Evolutionary conservation across 1,284 basidiomycete genomes (phyloP), one percentile per base, ranked within the genome.

Genomic region (Ustanciosporium gigantosporum): DNA sequence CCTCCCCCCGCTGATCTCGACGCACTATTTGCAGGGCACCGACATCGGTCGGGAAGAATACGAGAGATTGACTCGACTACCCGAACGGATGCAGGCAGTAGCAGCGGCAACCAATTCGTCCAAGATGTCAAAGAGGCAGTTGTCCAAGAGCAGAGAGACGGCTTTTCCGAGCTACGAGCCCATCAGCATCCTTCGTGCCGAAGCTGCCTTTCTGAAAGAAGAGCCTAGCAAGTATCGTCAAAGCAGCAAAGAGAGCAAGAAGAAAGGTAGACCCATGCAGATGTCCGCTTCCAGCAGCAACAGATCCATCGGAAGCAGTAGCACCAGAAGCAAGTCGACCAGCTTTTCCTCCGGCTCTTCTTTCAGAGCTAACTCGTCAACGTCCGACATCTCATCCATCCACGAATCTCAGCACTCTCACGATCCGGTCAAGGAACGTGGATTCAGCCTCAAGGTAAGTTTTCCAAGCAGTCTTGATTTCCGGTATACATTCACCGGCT

Each of bases 121-220:
- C 5, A 17, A 29, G 4, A 29, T 49, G 1, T 55, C 58, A 3
- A 46, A 46, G 27, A 53, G 52, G 23, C 58, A 55, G 9, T 44
- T 51, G 1, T 44, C 50, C 47, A 61, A 51, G 45, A 56, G 21
- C 9, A 55, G 32, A 20, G 24, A 1, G 40, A 36, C 5, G 52
- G 40, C 11, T 24, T 31, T 3, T 4, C 45, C 5, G 35, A 31
- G 5, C 37, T 57, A 57, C 32, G 59, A 62, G 21, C 49, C 59
- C 14, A 52, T 62, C 48, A 62, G 59, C 49, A 57, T 62, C 37
- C 40, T 62, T 3, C 41, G 49, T 5, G 59, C 59, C 9, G 59
- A 62, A 46, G 59, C 59, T 2, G 53, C 48, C 3, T 62, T 62
- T 34, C 31, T 62, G 8, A 35, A 51, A 19, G 37, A 47, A 22